Evolutionary conservation across 2,329 filamentous ascomycete genomes (phyloP), one percentile per base, ranked within the genome.

Genomic region (Sporothrix inflata): DNA sequence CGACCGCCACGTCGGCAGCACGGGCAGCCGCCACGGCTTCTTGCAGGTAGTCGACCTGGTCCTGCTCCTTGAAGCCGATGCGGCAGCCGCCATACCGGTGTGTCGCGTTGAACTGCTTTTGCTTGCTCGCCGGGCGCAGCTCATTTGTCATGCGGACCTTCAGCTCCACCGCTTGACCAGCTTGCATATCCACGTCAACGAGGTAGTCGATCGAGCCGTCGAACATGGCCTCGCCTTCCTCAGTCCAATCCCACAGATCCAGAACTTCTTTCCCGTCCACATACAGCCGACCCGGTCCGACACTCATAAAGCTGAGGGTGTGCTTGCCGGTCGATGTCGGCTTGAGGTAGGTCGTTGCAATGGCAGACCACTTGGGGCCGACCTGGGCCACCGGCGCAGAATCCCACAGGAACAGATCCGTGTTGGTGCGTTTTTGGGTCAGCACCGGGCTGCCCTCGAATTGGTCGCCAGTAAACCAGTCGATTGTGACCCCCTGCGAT

Each of bases 11-110:
- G 76, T 93, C 90, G 0, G 89, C 88, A 2, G 84, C 83, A 74
- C 83, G 86, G 9, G 91, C 91, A 1, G 85, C 83, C 24, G 88
- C 84, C 4, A 91, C 87, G 0, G 91, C 91, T 77, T 92, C 85
- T 74, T 90, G 85, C n/a, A 92, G 83, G 74, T 88, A 87, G 76
- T 89, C 85, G 40, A 87, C 78, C 76, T 87, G 86, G 75, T 90
- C 88, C 75, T 90, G 86, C 76, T 91, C 87, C 78, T 91, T 89
- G 78, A 91, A 92, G 0, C 91, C 91, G 68, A 93, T 90, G 3
- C 91, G 87, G 76, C 90, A 92, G 2, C 91, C 91, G 19, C 91
- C 90, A 74, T 92, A 92, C 73, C 89, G 89, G 78, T 92, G 87
- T 8, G 88, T 89, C 73, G 84, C 85, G 79, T 81, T 85, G 79